Evolutionary conservation across 352 stramenopile genomes (phyloP), one percentile per base, ranked within the genome.

Genomic region (Pythium monospermum): DNA sequence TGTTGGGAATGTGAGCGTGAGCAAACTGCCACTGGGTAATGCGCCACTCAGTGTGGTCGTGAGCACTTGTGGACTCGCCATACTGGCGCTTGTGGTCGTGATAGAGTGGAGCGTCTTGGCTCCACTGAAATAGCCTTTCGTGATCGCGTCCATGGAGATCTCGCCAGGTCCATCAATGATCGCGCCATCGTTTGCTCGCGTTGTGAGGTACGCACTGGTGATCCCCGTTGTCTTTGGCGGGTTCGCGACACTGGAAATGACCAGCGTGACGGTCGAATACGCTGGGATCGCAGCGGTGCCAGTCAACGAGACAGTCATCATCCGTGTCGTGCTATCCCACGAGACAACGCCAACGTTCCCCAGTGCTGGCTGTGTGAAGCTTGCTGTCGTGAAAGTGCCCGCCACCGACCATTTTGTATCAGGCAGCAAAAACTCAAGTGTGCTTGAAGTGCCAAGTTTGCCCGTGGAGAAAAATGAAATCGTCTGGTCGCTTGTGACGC

Each of bases 221-320:
- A 72, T 54, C 11, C 59, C 65, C 2, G 59, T 80, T 35, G 82
- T 75, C 40, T 81, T 82, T 2, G 77, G 77, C 15, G 74, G 74
- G 42, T 76, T 88, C 21, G 39, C 64, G 5, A 86, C 64, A 0
- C 55, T 36, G 36, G 56, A 55, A 22, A 86, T 57, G 4, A 53
- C 27, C 6, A 88, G 13, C 1, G 30, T 59, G 6, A 86, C 46
- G 7, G 56, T 22, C 12, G 61, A 53, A 26, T 75, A 67, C 1
- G 69, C 55, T 12, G 58, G 15, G 18, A 86, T 70, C 5, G 28
- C 38, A 3, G 31, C 49, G 4, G 56, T 40, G 0, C 54, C 59
- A 4, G 25, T 51, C 8, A 88, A 43, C 6, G 48, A 66, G 10
- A 86, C 50, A 6, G 47, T 67, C 40, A 88, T 48, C 12, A 51